These are phyloP conservation scores for Salix dunnii DNA, from an alignment of 345 rosid species.

Conservation along the genomic window DNA sequence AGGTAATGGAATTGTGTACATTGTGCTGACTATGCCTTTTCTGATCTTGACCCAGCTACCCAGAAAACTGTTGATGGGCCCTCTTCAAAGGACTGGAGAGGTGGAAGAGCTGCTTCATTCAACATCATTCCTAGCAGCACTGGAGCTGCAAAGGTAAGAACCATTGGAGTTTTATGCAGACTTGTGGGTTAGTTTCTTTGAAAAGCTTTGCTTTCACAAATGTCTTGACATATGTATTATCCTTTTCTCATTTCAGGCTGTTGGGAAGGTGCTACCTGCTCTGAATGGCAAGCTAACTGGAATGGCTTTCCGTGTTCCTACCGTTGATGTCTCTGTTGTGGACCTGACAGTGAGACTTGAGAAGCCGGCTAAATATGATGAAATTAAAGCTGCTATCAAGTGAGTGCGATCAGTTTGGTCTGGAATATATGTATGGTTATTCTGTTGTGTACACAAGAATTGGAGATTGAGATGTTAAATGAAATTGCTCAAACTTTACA, in stretches of 20 bases:
- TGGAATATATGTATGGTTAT: neutral
- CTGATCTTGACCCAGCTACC: conserved; percentile 14
- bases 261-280: conserved; percentile 31
- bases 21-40: neutral
- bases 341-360: conserved; percentile 28
- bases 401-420: neutral
- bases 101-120: conserved; percentile 33
- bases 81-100: conserved; percentile 34
- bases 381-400: conserved; percentile 31
- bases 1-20: too few species aligned
- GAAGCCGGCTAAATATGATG: conserved; percentile 19
- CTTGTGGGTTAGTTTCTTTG: neutral
- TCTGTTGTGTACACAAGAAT: neutral
- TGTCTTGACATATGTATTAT: neutral
- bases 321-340: conserved; percentile 31
- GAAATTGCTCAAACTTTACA: neutral
- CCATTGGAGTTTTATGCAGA: neutral
- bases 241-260: conserved; percentile 16
- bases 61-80: conserved; percentile 37
- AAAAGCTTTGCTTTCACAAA: neutral
- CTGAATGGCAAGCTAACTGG: conserved; percentile 30
- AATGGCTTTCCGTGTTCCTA: conserved; percentile 34
- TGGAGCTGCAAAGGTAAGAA: conserved; percentile 32
- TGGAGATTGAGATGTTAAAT: neutral
- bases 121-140: conserved; percentile 37